phyloP scores from a whole-genome alignment of 2,329 filamentous ascomycete genomes.

The Allantophomopsis cytisporea region DNA sequence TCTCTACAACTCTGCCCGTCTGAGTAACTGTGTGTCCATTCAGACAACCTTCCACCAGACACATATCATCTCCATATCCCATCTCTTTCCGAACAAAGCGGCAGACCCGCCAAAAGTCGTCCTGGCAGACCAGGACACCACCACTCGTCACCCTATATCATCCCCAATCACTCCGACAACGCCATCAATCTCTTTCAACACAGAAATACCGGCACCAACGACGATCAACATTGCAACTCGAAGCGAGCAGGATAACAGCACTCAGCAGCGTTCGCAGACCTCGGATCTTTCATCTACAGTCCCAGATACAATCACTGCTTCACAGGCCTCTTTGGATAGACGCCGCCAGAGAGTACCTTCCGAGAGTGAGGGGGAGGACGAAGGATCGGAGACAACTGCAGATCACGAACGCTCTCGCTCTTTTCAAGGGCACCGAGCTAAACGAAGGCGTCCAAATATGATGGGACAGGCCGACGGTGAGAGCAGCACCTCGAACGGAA shows the following conservation, averaged over 20 bases:
- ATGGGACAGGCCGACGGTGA: slow-evolving; percentile 53
- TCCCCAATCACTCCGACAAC: slow-evolving; percentile 53
- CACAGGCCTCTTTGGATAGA: too few species aligned
- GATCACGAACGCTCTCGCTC: slow-evolving; percentile 8
- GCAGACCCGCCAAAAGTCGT: slow-evolving; percentile 42
- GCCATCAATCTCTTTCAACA: slow-evolving; percentile 32
- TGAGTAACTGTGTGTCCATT: too few species aligned
- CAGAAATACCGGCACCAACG: slow-evolving; percentile 27
- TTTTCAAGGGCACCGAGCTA: slow-evolving; percentile 24
- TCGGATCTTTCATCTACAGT: slow-evolving; percentile 20
- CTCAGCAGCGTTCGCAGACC: slow-evolving; percentile 13
- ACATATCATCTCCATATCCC: too few species aligned
- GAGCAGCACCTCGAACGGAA: slow-evolving; percentile 37
- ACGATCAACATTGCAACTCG: slow-evolving; percentile 12
- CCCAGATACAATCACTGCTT: slow-evolving; percentile 30
- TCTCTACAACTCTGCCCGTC: too few species aligned
- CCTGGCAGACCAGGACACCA: slow-evolving; percentile 56
- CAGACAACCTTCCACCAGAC: too few species aligned
- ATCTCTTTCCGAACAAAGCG: slow-evolving; percentile 11
- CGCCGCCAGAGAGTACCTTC: slow-evolving; percentile 29
- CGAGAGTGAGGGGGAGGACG: slow-evolving; percentile 15
- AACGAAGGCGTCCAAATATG: slow-evolving; percentile 41
- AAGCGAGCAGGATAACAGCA: slow-evolving; percentile 21
- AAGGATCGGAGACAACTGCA: slow-evolving; percentile 20
- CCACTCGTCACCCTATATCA: slow-evolving; percentile 40